These are phyloP conservation scores for Ascochyta lentis DNA, from an alignment of 2,329 filamentous ascomycete species.

Conservation along the genomic window DNA sequence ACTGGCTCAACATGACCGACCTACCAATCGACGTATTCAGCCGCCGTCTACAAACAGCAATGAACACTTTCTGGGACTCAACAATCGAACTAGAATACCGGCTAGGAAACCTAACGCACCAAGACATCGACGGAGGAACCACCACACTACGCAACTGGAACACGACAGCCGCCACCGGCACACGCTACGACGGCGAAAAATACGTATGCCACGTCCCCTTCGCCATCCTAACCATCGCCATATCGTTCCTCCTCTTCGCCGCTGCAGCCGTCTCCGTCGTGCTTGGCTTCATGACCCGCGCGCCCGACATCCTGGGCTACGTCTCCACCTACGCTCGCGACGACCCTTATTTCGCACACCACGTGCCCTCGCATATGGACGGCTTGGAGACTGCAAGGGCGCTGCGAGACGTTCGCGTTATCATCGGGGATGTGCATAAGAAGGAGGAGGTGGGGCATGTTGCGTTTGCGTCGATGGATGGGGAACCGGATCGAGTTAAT, in stretches of 20 bases:
- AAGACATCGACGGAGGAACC: neutral
- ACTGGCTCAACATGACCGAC: neutral
- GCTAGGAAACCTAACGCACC: neutral
- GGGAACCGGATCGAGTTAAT: neutral
- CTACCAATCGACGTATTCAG: neutral
- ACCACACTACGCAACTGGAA: neutral
- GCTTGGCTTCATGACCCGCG: constrained; percentile 1
- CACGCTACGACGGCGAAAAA: neutral
- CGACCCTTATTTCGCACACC: neutral
- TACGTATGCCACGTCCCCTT: neutral
- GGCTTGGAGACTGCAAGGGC: constrained; percentile 1
- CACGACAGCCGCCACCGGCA: neutral
- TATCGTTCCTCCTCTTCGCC: neutral
- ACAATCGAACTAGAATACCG: neutral
- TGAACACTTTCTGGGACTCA: neutral
- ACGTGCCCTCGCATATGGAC: neutral
- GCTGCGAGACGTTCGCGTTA: constrained; percentile 1
- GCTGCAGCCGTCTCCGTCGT: neutral
- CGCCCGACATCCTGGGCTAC: constrained; percentile 13
- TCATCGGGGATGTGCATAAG: constrained; percentile 8
- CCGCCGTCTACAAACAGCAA: neutral
- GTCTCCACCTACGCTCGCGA: constrained; percentile 1
- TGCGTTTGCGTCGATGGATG: neutral
- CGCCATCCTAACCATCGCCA: neutral
- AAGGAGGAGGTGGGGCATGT: neutral